Conservation (phyloP, 768 basidiomycete genomes). For the Holtermanniella nyarrowii region DNA sequence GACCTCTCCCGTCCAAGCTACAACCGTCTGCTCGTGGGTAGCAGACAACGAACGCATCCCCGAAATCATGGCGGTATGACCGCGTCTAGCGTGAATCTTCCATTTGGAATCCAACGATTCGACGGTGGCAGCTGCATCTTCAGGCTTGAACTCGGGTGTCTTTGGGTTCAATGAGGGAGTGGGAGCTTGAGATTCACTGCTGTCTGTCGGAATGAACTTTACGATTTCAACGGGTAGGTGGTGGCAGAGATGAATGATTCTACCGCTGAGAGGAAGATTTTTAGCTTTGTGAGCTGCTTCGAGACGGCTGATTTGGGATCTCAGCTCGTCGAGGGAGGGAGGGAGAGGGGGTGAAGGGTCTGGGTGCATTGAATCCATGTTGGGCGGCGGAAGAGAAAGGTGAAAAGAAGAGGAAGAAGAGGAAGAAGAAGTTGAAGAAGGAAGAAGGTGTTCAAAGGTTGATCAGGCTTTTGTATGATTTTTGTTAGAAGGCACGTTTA, state of each 20-base stretch:
- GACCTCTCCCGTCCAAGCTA: slow-evolving; percentile 92
- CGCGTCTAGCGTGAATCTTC: slow-evolving; percentile 68
- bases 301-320: slow-evolving; percentile 58
- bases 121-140: slow-evolving; percentile 44
- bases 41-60: slow-evolving; percentile 75
- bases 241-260: slow-evolving; percentile 85
- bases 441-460: no score
- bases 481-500: no score
- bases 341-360: slow-evolving; percentile 36
- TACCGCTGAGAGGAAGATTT: slow-evolving; percentile 66
- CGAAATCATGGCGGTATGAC: slow-evolving; percentile 89
- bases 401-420: no score
- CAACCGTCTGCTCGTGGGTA: slow-evolving; percentile 78
- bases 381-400: no score
- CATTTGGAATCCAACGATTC: slow-evolving; percentile 46
- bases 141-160: slow-evolving; percentile 56
- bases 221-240: slow-evolving; percentile 71
- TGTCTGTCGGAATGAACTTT: slow-evolving; percentile 32
- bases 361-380: slow-evolving; percentile 39
- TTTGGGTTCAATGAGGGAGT: slow-evolving; percentile 52
- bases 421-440: no score
- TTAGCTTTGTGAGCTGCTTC: slow-evolving; percentile 61
- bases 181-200: slow-evolving; percentile 9
- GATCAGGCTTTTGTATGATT: no score
- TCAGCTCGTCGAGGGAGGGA: slow-evolving; percentile 52